Percentiles rank a stretch among this genome's conserved stretches.
Evolutionary conservation across 2,329 filamentous ascomycete species (phyloP).

Genomic region (Aspergillus aculeatinus): DNA sequence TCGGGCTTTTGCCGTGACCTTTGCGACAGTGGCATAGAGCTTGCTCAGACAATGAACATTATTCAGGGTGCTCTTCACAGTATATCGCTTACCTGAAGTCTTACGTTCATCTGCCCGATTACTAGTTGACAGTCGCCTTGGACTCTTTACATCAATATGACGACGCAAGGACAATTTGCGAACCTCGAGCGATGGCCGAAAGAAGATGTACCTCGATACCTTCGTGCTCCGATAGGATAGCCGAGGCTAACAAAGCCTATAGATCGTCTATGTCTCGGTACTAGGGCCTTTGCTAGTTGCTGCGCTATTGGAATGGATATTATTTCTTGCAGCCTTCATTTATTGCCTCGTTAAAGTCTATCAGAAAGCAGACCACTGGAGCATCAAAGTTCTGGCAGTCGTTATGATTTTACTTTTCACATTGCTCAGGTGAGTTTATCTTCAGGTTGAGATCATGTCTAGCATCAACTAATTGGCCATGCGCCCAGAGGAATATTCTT

Average conservation of each 20-base stretch:
- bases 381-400: constrained; percentile 73
- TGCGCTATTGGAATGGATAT: constrained; percentile 86
- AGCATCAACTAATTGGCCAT: background rate
- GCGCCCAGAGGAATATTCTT: constrained; percentile 73
- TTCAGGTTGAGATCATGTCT: background rate
- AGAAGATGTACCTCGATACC: constrained; percentile 34
- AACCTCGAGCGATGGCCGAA: constrained; percentile 31
- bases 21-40: background rate
- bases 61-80: background rate
- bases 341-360: constrained; percentile 90
- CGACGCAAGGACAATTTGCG: background rate
- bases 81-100: background rate
- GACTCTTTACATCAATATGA: background rate
- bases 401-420: constrained; percentile 73
- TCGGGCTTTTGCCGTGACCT: background rate
- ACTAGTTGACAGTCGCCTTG: background rate
- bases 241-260: constrained; percentile 7
- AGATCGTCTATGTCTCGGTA: constrained; percentile 85
- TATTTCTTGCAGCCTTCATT: constrained; percentile 90
- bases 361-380: constrained; percentile 84
- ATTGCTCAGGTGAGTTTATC: constrained; percentile 64
- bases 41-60: background rate
- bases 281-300: constrained; percentile 79
- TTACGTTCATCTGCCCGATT: background rate
- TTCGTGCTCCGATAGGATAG: no score